Evolutionary conservation across 345 rosid genomes (phyloP), one percentile per base, ranked within the genome.

Genomic region (Aurinia saxatilis): DNA sequence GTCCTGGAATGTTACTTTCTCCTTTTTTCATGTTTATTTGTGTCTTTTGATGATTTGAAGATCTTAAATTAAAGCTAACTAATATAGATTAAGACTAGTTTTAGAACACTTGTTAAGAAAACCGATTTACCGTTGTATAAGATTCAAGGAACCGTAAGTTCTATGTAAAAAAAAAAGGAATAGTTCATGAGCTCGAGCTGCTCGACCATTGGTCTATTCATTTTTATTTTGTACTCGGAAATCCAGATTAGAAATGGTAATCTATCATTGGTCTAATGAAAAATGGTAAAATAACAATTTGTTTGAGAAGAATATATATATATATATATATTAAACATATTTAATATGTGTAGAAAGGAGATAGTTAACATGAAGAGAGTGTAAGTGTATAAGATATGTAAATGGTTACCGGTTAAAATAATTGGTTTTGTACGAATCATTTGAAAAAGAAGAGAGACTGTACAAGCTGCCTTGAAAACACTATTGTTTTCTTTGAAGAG

Each of bases 41-140:
- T 67, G 38, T 59, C 42, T 49, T 67, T 58, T 11, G 53, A 6
- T 59, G 29, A 68, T 52, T 45, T 52, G 56, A 60, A 68, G 49
- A 68, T 68, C 67, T 68, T 52, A 35, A 45, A 52, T 68, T 59
- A 67, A 67, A 51, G 71, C 13, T 37, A 13, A 18, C n/a, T 4
- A 37, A 12, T 34, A n/a, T n/a, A n/a, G 37, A 21, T 7, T 65
- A n/a, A n/a, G n/a, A n/a, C n/a, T 41, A 15, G n/a, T 45, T 21
- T 35, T 34, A 48, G 36, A 65, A 33, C 36, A 64, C 31, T 10
- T 31, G 13, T 13, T 17, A 12, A 14, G 47, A 19, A 11, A 6
- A 48, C 48, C 18, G 33, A 29, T n/a, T 36, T 27, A 15, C 31
- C 36, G 38, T 42, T 65, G 54, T 2, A 47, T 27, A 34, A 44